A percentile compares a stretch with the other conserved stretches of the same genome.
Evolutionary conservation across 2,329 filamentous ascomycete species (phyloP).

Genomic region (Monilinia vaccinii-corymbosi): DNA sequence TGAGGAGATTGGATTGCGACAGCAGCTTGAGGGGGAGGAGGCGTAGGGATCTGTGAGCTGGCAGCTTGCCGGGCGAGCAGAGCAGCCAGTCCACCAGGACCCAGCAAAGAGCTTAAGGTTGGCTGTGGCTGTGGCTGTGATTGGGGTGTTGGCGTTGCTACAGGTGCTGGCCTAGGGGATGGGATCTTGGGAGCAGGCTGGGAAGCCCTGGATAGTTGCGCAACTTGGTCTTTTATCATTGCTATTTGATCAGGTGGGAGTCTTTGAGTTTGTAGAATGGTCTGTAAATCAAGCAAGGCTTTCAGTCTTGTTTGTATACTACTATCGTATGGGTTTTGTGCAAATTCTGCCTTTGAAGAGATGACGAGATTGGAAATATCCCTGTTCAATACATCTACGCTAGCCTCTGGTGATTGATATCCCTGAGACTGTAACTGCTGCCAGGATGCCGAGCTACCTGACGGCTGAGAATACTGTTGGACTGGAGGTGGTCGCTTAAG

Average conservation of each 20-base stretch:
- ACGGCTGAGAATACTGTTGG: constrained; percentile 11
- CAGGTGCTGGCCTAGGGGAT: constrained; percentile 29
- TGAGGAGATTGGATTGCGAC: constrained; percentile 43
- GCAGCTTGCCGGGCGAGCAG: constrained; percentile 45
- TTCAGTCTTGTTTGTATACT: constrained; percentile 71
- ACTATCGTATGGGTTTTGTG: constrained; percentile 65
- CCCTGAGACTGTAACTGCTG: constrained; percentile 26
- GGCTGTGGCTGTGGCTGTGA: constrained; percentile 26
- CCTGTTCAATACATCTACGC: constrained; percentile 67
- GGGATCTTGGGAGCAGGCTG: constrained; percentile 29
- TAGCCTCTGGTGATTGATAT: constrained; percentile 38
- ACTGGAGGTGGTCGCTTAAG: constrained; percentile 14
- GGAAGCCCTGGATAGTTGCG: constrained; percentile 46
- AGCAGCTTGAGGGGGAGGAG: constrained; percentile 31
- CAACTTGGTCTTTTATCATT: constrained; percentile 77
- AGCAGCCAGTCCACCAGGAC: constrained; percentile 38
- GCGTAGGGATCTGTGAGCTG: constrained; percentile 42
- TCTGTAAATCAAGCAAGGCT: constrained; percentile 78
- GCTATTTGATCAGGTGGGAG: constrained; percentile 74
- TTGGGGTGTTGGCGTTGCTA: constrained; percentile 20
- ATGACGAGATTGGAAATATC: constrained; percentile 75
- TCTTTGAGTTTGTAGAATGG: constrained; percentile 66
- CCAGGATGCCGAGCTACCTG: constrained; percentile 29
- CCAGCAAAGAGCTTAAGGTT: constrained; percentile 48
- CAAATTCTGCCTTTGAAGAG: constrained; percentile 64